These are phyloP conservation scores for Cyberlindnera maritima DNA, from an alignment of 805 yeast genomes.

Conservation along the genomic window DNA sequence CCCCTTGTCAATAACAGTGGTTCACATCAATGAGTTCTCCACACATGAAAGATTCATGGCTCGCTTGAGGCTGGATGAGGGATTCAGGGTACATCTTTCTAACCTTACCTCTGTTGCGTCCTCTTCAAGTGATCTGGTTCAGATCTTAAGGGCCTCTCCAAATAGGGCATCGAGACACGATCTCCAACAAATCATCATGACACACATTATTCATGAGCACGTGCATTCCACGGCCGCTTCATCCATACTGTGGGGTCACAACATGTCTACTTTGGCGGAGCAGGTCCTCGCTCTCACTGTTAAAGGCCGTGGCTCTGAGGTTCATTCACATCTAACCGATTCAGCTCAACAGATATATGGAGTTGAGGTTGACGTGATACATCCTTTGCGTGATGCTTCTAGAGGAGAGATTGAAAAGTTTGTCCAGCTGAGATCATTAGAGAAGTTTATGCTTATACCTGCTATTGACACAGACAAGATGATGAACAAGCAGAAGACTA, in stretches of 20 bases:
- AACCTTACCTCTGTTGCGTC: slow-evolving; percentile 5
- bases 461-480: slow-evolving; percentile 29
- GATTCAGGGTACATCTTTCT: slow-evolving; percentile 10
- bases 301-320: slow-evolving; percentile 78
- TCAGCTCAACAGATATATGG: slow-evolving; percentile 32
- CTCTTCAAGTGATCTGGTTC: slow-evolving; percentile 22
- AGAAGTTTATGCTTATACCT: slow-evolving; percentile 20
- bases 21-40: slow-evolving; percentile 42
- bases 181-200: slow-evolving; percentile 44
- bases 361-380: slow-evolving; percentile 44
- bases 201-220: slow-evolving; percentile 43
- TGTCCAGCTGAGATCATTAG: slow-evolving; percentile 31
- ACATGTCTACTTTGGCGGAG: slow-evolving; percentile 82
- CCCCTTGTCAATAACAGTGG: slow-evolving; percentile 37
- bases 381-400: slow-evolving; percentile 77
- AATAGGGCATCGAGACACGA: slow-evolving; percentile 68
- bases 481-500: slow-evolving; percentile 70
- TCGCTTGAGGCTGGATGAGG: slow-evolving; percentile 32
- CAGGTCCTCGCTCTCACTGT: slow-evolving; percentile 76
- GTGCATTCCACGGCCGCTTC: slow-evolving; percentile 46
- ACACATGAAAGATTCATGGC: slow-evolving; percentile 21
- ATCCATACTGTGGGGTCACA: slow-evolving; percentile 70
- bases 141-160: slow-evolving; percentile 39
- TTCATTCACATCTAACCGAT: slow-evolving; percentile 52
- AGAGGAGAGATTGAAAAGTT: slow-evolving; percentile 64